A percentile compares a stretch with the other conserved stretches of the same genome.
phyloP scores from a whole-genome alignment of 148 eudicot species.

The Persicaria tinctoria region DNA sequence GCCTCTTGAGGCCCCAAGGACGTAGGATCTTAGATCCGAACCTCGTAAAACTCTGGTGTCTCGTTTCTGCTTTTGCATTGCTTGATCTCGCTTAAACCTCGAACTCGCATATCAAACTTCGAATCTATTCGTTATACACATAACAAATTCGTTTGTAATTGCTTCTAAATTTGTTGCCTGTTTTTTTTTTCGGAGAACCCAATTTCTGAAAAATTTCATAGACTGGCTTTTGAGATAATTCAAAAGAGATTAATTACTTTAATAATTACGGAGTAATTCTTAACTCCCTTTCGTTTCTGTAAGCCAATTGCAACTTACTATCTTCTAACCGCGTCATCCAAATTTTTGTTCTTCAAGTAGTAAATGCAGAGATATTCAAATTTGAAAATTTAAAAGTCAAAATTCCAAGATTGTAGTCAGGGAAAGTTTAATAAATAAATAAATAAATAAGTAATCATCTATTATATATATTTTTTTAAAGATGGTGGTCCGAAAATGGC shows the following conservation, averaged over 20 bases:
- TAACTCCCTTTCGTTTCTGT: not conserved
- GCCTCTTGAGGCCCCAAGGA: no score
- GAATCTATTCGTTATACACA: no score
- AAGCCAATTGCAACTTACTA: not conserved
- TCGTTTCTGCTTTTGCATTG: no score
- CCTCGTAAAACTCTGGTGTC: no score
- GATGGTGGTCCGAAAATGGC: not conserved
- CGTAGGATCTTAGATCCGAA: no score
- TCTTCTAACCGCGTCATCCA: not conserved
- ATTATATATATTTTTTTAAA: no score
- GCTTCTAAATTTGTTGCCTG: not conserved
- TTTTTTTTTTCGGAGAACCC: not conserved
- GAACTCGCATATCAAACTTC: no score
- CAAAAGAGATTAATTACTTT: not conserved
- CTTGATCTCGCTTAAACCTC: no score
- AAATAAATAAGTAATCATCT: no score
- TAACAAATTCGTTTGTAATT: not conserved
- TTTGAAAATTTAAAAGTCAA: not conserved
- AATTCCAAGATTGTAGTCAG: not conserved
- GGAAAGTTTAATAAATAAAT: not conserved
- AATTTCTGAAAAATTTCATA: not conserved
- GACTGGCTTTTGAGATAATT: not conserved
- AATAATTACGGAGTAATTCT: not conserved
- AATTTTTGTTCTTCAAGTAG: not conserved
- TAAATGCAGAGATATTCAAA: not conserved